Base-by-base conservation (phyloP, 352 stramenopile genomes). In the Aphanomyces astaci region DNA sequence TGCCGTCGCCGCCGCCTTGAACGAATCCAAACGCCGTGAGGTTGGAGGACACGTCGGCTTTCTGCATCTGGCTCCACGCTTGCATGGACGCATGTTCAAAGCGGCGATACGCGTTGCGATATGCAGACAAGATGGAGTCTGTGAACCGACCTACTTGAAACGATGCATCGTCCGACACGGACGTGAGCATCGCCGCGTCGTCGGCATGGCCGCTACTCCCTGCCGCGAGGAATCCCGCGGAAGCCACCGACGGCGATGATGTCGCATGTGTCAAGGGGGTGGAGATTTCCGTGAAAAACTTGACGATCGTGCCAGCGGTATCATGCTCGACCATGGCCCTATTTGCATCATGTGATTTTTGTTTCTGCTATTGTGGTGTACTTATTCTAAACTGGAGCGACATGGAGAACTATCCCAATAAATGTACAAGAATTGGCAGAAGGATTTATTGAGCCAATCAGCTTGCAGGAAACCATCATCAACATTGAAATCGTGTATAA, bases 251-350 rank as follows among this genome's bases (percentile, higher is more conserved):
- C 3, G 27, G 36, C 36, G 36, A 15, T 3, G 36, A 32, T 24
- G 31, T 24, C 10, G 43, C 32, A 24, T 66, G 60, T 11, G 60
- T 66, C 32, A 66, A 45, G 22, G 60, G 60, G 2, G 60, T 66
- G 22, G 60, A 66, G 24, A 66, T 66, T n/a, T 66, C 60, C 11
- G 60, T 66, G 40, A 66, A 66, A 30, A 66, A 66, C 48, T 66
- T 17, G 15, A 66, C 19, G 30, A 45, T 56, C 32, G 60, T 36
- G 19, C 28, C 24, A 24, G 54, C 22, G 25, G 5, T 24, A 24
- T 48, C 45, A 19, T 66, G 60, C 60, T 66, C 60, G 39, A 66
- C 60, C 7, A 66, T 66, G 28, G 60, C 60, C 60, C 60, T 66
- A 66, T 4, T 4, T 17, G 24, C 17, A 25, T 31, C 60, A 33